phyloP scores from a whole-genome alignment of 768 basidiomycete genomes.

The Naganishia kalamii region DNA sequence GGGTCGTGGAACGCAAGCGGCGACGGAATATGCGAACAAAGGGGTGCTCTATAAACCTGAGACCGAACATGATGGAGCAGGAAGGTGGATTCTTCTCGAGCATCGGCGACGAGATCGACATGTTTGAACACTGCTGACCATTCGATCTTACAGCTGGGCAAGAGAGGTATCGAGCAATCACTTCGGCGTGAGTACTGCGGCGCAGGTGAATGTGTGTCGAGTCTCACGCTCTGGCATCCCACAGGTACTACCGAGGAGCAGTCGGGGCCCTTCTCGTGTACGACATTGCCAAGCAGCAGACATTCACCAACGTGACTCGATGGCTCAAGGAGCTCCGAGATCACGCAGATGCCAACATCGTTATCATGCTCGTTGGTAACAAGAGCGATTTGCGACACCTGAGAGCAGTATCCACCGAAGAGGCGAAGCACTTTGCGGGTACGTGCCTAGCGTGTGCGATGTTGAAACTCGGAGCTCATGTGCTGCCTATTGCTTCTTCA shows the following conservation, averaged over 20 bases:
- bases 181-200: constrained; percentile 61
- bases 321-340: constrained; percentile 97
- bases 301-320: constrained; percentile 86
- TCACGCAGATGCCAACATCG: constrained; percentile 75
- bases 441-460: too few relatives aligned
- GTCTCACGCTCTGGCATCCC: not conserved
- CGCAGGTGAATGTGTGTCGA: not conserved
- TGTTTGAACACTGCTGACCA: too few relatives aligned
- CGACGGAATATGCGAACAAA: not conserved
- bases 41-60: too few relatives aligned
- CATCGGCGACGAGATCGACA: too few relatives aligned
- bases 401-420: constrained; percentile 91
- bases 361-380: constrained; percentile 94
- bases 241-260: constrained; percentile 85
- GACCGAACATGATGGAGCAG: too few relatives aligned
- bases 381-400: constrained; percentile 99
- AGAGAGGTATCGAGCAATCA: constrained; percentile 95
- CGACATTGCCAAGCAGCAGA: constrained; percentile 51
- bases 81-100: too few relatives aligned
- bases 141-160: constrained; percentile 65
- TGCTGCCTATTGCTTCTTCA: constrained; percentile 36
- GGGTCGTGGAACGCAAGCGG: not conserved
- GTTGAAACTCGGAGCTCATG: too few relatives aligned
- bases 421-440: constrained; percentile 88
- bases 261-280: constrained; percentile 51